Conservation (phyloP, 805 yeast genomes). For the Candida anglica region DNA sequence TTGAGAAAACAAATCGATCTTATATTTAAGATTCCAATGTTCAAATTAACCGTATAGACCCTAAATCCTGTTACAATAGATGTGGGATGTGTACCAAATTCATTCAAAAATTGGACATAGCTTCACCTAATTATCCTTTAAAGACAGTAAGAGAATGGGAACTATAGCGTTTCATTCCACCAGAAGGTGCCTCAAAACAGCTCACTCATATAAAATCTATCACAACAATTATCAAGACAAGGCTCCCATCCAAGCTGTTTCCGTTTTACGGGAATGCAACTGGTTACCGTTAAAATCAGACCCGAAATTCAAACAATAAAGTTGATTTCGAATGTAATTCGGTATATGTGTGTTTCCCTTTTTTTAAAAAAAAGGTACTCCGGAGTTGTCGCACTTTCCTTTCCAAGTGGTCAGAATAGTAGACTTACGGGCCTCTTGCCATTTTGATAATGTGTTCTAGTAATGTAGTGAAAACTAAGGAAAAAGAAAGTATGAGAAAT, state of each 20-base stretch:
- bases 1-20: background rate
- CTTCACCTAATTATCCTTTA: no score
- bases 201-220: background rate
- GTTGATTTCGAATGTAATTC: constrained; percentile 8
- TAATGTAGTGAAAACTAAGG: constrained; percentile 7
- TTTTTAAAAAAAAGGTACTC: constrained; percentile 13
- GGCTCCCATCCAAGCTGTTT: constrained; percentile 42
- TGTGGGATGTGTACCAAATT: no score
- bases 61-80: no score
- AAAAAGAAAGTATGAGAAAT: background rate
- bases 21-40: background rate
- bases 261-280: constrained; percentile 3
- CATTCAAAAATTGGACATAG: no score
- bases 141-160: no score
- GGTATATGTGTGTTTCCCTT: constrained; percentile 14
- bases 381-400: constrained; percentile 12
- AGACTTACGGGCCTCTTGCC: constrained; percentile 56
- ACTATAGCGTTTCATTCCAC: no score
- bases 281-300: constrained; percentile 5
- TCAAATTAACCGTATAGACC: background rate
- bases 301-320: constrained; percentile 1
- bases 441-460: constrained; percentile 30
- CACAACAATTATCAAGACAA: constrained; percentile 39
- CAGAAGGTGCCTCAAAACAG: no score
- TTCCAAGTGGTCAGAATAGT: constrained; percentile 6